A percentile compares a stretch with the other conserved stretches of the same genome.
These are phyloP conservation scores for Musa troglodytarum DNA, from an alignment of 176 grass and related monocot genomes.

Conservation along the genomic window DNA sequence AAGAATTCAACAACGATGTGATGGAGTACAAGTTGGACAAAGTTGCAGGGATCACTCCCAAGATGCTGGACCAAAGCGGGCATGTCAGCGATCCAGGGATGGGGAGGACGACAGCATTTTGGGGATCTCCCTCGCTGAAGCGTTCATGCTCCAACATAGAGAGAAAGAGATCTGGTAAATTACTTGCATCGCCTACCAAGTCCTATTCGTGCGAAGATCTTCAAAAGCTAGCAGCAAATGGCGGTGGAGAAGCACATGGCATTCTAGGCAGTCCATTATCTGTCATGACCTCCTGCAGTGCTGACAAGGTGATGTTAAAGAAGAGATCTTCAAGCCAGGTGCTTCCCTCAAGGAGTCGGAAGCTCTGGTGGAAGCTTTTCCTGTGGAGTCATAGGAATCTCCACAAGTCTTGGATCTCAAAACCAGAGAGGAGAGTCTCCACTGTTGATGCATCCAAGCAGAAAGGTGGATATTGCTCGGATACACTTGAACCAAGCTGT, in stretches of 20 bases:
- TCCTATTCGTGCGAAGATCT: slow-evolving; percentile 56
- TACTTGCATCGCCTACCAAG: slow-evolving; percentile 35
- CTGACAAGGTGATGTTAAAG: slow-evolving; percentile 69
- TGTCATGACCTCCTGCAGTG: slow-evolving; percentile 39
- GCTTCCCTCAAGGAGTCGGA: slow-evolving; percentile 78
- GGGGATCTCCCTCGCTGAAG: slow-evolving; percentile 28
- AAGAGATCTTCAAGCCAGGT: slow-evolving; percentile 65
- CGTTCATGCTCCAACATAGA: slow-evolving; percentile 96
- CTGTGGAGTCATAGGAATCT: slow-evolving; percentile 71
- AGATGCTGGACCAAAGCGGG: slow-evolving; percentile 11
- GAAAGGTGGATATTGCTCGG: slow-evolving; percentile 60
- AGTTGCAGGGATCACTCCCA: slow-evolving; percentile 2
- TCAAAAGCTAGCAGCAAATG: slow-evolving; percentile 3
- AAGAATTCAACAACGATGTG: slow-evolving; percentile 9
- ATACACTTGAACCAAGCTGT: slow-evolving; percentile 37
- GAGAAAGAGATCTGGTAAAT: slow-evolving; percentile 36
- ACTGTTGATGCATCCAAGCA: neutral
- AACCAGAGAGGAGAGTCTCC: neutral
- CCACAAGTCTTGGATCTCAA: slow-evolving; percentile 23
- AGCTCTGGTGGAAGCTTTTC: slow-evolving; percentile 71
- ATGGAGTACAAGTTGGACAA: slow-evolving; percentile 3
- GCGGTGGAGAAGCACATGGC: slow-evolving; percentile 1
- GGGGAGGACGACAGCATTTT: neutral
- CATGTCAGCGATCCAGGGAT: slow-evolving; percentile 19
- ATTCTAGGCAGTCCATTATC: slow-evolving; percentile 50